Conservation (phyloP, 768 basidiomycete genomes). For the Boletus vermiculosoides region DNA sequence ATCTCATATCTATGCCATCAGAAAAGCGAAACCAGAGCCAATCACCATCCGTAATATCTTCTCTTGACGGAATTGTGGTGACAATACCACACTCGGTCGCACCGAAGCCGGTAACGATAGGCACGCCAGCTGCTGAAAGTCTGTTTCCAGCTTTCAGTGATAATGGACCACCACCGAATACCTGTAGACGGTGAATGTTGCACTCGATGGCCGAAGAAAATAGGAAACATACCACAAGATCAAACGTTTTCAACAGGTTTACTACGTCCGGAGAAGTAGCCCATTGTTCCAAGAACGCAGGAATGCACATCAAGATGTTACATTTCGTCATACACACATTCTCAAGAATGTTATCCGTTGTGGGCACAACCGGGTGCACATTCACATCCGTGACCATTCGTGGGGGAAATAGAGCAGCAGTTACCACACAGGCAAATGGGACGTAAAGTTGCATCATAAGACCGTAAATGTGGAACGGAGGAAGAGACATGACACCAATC, state of each 20-base stretch:
- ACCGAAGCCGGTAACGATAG: conserved; percentile 14
- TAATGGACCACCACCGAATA: conserved; percentile 14
- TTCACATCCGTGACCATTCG: not conserved
- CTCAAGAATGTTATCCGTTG: conserved; percentile 20
- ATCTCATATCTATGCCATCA: conserved; percentile 19
- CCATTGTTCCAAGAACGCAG: conserved; percentile 23
- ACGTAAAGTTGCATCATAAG: conserved; percentile 32
- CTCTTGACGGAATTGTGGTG: not conserved
- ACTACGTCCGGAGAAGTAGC: not conserved
- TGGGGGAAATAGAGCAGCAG: conserved; percentile 36
- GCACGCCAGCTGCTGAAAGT: conserved; percentile 15
- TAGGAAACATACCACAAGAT: not conserved
- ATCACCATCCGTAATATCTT: conserved; percentile 14
- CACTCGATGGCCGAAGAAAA: no score
- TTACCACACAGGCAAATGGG: conserved; percentile 29
- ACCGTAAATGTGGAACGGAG: conserved; percentile 41
- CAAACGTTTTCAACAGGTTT: not conserved
- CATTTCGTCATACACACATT: conserved; percentile 5
- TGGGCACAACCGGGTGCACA: conserved; percentile 15
- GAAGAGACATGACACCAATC: conserved; percentile 33
- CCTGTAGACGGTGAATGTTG: not conserved
- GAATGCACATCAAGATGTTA: conserved; percentile 13
- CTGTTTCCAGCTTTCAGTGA: conserved; percentile 12
- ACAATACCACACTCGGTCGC: conserved; percentile 21
- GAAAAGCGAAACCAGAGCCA: conserved; percentile 16